phyloP scores from a whole-genome alignment of 495 filamentous ascomycete species.

The Penicillium canariense region DNA sequence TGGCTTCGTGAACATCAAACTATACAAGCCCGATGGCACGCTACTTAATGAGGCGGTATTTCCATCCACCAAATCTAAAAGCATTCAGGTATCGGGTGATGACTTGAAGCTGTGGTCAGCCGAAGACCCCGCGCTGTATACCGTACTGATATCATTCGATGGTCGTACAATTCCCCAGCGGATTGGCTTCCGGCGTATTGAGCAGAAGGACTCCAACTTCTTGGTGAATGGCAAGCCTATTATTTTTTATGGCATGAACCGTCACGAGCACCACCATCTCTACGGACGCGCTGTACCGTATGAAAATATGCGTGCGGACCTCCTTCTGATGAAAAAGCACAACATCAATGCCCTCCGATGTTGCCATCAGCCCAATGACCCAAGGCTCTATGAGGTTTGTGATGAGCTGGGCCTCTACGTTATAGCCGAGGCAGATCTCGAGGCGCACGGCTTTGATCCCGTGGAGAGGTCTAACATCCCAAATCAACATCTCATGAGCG shows the following conservation, averaged over 20 bases:
- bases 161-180: slow-evolving; percentile 37
- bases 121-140: slow-evolving; percentile 60
- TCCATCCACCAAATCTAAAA: slow-evolving; percentile 1
- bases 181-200: slow-evolving; percentile 58
- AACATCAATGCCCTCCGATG: slow-evolving; percentile 65
- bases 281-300: slow-evolving; percentile 58
- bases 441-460: slow-evolving; percentile 61
- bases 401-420: slow-evolving; percentile 69
- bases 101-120: slow-evolving; percentile 51
- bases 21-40: slow-evolving; percentile 2
- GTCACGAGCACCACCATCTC: slow-evolving; percentile 61
- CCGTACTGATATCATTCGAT: slow-evolving; percentile 37
- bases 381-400: slow-evolving; percentile 55
- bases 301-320: slow-evolving; percentile 54
- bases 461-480: slow-evolving; percentile 43
- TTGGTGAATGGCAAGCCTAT: slow-evolving; percentile 58
- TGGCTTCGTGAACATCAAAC: slow-evolving; percentile 19
- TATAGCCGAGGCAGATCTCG: slow-evolving; percentile 69
- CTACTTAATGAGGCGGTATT: slow-evolving; percentile 3
- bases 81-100: not conserved
- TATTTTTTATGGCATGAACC: slow-evolving; percentile 59
- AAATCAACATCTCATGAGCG: slow-evolving; percentile 40
- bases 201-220: slow-evolving; percentile 54
- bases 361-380: slow-evolving; percentile 61
- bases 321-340: slow-evolving; percentile 63